Conservation (phyloP, 1,284 basidiomycete genomes). For the Cryptococcus sp. region DNA sequence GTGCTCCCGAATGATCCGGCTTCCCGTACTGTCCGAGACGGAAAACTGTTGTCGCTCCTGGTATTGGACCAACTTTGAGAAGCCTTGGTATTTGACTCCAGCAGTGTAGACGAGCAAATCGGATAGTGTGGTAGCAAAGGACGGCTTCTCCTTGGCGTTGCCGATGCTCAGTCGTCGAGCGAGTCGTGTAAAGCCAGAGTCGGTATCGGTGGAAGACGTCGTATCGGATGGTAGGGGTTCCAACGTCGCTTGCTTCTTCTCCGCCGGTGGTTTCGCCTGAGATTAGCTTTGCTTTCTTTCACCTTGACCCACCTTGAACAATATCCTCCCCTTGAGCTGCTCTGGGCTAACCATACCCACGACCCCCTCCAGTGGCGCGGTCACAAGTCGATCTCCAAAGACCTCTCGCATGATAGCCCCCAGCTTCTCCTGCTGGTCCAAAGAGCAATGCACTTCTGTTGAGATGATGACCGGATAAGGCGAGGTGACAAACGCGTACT, state of each 20-base stretch:
- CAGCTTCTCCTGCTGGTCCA: conserved; percentile 76
- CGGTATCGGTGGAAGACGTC: conserved; percentile 42
- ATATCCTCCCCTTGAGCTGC: conserved; percentile 68
- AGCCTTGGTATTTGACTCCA: conserved; percentile 88
- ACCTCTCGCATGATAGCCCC: conserved; percentile 70
- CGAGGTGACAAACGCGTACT: conserved; percentile 89
- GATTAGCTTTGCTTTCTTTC: not conserved
- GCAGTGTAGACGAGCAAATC: conserved; percentile 87
- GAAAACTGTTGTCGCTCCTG: conserved; percentile 87
- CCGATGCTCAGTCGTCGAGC: conserved; percentile 29
- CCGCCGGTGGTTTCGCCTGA: conserved; percentile 27
- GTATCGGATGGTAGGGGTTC: conserved; percentile 19
- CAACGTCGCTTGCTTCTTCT: not conserved
- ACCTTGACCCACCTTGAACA: conserved; percentile 64
- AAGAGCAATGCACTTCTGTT: conserved; percentile 82
- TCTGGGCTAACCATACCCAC: conserved; percentile 77
- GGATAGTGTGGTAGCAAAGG: conserved; percentile 69
- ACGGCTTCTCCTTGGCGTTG: conserved; percentile 39
- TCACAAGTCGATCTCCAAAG: conserved; percentile 71
- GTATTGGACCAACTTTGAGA: conserved; percentile 86
- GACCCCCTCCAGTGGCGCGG: conserved; percentile 50
- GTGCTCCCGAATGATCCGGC: conserved; percentile 49
- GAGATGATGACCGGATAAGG: conserved; percentile 94
- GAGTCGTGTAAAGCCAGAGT: conserved; percentile 33
- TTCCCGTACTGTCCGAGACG: conserved; percentile 76